Evolutionary conservation across 139 green algal species (phyloP), one percentile per base, ranked within the genome.

Genomic region (Eudorina sp.): DNA sequence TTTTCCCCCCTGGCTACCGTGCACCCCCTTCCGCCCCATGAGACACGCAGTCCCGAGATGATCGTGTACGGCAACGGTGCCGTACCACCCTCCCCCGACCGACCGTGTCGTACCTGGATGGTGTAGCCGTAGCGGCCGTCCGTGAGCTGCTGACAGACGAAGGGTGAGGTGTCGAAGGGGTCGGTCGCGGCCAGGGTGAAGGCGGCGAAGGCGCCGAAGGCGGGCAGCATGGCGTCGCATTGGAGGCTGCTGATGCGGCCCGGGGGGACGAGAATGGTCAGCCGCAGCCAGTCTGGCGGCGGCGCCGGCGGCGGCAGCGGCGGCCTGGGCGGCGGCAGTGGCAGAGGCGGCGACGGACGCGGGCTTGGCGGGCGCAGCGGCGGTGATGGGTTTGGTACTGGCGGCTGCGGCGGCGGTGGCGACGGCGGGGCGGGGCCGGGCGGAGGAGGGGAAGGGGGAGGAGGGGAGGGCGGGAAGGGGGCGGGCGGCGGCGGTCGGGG

Each of bases 261-360:
- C 0, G 36, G 53, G 3, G 77, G 77, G 53, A 84, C 16, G 13
- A 55, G 53, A 18, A 84, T 29, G 3, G 77, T 72, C 21, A 73
- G 77, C 19, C 23, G 77, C 77, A 73, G 77, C 77, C 25, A 55
- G 77, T 53, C 53, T 7, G 53, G 75, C n/a, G 18, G 53, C 6
- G 75, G 75, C 31, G 31, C 19, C 13, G 75, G 75, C 4, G 75
- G 75, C 51, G 74, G 51, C 29, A 5, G 13, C 1, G 74, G 74
- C 18, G 75, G 75, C 0, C n/a, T 13, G 19, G 75, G 75, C 51
- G 75, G 75, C 51, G 51, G 75, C 46, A 2, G 45, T 2, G 74
- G 74, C 74, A 46, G 74, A 29, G 43, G 74, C 29, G 74, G 31
- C 27, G 74, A n/a, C 7, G 72, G 72, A 0, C 72, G 72, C 0